These are phyloP conservation scores for Jatropha curcas DNA, from an alignment of 345 rosid species.

Conservation along the genomic window DNA sequence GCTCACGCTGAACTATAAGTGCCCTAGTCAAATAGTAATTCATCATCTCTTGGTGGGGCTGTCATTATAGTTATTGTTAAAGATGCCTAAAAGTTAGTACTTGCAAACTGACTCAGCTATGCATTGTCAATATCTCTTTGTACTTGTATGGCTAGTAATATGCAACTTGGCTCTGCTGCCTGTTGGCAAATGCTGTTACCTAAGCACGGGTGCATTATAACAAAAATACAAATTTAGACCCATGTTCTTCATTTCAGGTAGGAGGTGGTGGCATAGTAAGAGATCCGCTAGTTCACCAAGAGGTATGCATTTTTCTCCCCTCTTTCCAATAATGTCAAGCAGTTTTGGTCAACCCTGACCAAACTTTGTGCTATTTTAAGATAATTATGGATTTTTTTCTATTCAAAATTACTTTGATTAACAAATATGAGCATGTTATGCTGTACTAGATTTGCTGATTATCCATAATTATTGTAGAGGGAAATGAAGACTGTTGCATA, in stretches of 20 bases:
- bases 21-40: neutral
- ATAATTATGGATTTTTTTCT: neutral
- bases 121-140: neutral
- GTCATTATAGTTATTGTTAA: neutral
- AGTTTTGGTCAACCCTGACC: neutral
- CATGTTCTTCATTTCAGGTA: conserved; percentile 46
- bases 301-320: conserved; percentile 44
- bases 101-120: too few species aligned
- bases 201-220: neutral
- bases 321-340: neutral
- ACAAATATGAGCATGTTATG: neutral
- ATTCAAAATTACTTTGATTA: neutral
- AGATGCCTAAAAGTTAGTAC: neutral
- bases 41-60: neutral
- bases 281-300: conserved; percentile 87
- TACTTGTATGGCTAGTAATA: neutral
- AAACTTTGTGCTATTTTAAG: neutral
- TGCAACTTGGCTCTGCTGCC: too few species aligned
- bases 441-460: neutral
- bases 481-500: neutral
- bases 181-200: neutral
- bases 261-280: conserved; percentile 94
- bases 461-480: neutral
- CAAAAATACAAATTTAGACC: neutral
- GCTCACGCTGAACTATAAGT: neutral